Evolutionary conservation across 305 asterid species (phyloP).

Genomic region (Plantago rigida): DNA sequence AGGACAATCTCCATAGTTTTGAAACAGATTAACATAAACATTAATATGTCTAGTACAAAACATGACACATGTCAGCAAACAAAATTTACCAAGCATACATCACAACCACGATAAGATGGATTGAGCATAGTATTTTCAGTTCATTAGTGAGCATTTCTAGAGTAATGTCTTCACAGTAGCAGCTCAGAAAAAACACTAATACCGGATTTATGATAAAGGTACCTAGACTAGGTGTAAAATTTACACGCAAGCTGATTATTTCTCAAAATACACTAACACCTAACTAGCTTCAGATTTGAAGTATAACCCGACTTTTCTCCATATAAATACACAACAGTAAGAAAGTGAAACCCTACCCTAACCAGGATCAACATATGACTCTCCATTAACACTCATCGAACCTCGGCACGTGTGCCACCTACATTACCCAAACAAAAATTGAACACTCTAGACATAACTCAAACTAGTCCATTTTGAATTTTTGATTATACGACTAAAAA

Average conservation of each 20-base stretch:
- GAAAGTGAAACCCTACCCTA: neutral
- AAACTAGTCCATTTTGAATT: too few species aligned
- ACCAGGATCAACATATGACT: neutral
- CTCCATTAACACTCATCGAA: neutral
- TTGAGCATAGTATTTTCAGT: neutral
- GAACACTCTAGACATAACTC: neutral
- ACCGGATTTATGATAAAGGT: neutral
- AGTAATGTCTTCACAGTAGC: neutral
- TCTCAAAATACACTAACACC: neutral
- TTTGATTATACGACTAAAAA: too few species aligned
- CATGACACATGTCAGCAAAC: neutral
- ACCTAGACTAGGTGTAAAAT: neutral
- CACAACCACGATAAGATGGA: neutral
- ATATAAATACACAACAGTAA: neutral
- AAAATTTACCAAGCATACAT: neutral
- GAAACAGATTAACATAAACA: neutral
- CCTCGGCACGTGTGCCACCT: neutral
- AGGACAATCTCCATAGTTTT: slow-evolving; percentile 6
- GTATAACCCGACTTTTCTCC: neutral
- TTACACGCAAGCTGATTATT: neutral
- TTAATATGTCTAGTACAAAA: slow-evolving; percentile 10
- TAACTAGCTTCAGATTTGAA: neutral
- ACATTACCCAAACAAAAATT: neutral
- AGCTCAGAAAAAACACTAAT: neutral
- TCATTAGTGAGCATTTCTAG: neutral